phyloP scores from a whole-genome alignment of 306 rosid species.

The Vigna mungo region DNA sequence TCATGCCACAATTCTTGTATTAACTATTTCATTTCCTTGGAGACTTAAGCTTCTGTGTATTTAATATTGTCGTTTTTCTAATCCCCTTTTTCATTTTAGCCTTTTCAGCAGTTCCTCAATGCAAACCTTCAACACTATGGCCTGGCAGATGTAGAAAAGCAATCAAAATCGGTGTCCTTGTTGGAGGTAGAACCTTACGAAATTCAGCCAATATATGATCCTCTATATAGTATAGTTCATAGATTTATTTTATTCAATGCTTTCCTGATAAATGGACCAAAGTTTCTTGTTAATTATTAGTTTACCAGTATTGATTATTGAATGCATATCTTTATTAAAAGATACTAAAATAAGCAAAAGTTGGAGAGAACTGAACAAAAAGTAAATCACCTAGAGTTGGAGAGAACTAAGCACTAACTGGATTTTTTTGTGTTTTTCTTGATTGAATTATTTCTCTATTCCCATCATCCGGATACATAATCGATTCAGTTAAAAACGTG shows the following conservation, averaged over 20 bases:
- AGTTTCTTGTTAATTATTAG: too few species aligned
- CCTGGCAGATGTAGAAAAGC: constrained; percentile 56
- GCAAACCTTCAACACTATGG: constrained; percentile 50
- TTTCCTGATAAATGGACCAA: constrained; percentile 7
- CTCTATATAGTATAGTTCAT: constrained; percentile 5
- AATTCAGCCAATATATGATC: constrained; percentile 35
- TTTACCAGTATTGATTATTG: too few species aligned
- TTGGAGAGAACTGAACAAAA: too few species aligned
- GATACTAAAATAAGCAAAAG: neutral
- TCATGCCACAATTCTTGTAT: constrained; percentile 1
- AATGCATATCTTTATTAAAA: too few species aligned
- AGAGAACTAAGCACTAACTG: neutral
- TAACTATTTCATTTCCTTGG: constrained; percentile 26
- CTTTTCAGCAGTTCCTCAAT: constrained; percentile 51
- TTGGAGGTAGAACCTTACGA: constrained; percentile 64
- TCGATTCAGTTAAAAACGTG: neutral
- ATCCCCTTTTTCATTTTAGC: constrained; percentile 32
- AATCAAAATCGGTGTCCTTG: constrained; percentile 56
- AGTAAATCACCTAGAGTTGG: too few species aligned
- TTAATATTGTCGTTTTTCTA: constrained; percentile 41
- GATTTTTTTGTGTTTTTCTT: too few species aligned
- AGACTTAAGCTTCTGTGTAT: constrained; percentile 18
- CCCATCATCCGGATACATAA: neutral
- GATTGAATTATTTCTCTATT: too few species aligned
- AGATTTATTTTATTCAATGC: constrained; percentile 13